These are phyloP conservation scores for Yarrowia divulgata DNA, from an alignment of 805 yeast species.

Conservation along the genomic window DNA sequence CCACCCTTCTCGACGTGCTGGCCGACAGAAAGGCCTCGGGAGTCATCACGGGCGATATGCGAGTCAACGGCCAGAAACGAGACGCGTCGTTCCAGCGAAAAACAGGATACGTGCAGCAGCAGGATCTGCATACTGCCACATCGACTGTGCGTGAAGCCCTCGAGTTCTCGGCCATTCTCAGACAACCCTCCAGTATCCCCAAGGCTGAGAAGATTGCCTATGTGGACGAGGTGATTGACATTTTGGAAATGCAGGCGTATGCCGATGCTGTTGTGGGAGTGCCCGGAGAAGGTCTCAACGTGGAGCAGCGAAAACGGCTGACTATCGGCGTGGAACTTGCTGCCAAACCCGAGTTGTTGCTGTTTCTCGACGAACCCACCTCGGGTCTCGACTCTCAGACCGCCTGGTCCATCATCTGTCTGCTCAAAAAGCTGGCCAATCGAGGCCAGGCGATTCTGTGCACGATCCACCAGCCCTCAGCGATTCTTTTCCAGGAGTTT, in stretches of 20 bases:
- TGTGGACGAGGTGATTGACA: constrained; percentile 68
- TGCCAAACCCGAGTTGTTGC: constrained; percentile 66
- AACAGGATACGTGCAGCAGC: constrained; percentile 80
- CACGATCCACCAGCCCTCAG: constrained; percentile 89
- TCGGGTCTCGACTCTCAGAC: constrained; percentile 74
- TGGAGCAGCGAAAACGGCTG: constrained; percentile 67
- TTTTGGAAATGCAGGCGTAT: constrained; percentile 68
- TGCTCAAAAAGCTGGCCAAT: constrained; percentile 65
- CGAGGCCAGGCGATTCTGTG: constrained; percentile 71
- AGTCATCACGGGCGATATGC: constrained; percentile 70
- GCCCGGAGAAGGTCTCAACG: constrained; percentile 72
- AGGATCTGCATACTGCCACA: constrained; percentile 70
- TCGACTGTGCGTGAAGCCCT: constrained; percentile 82
- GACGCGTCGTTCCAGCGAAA: constrained; percentile 69
- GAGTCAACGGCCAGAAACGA: constrained; percentile 68
- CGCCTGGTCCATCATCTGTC: constrained; percentile 69
- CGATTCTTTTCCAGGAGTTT: constrained; percentile 75
- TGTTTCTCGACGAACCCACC: constrained; percentile 72
- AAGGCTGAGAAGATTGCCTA: constrained; percentile 65
- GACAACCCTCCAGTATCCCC: constrained; percentile 65
- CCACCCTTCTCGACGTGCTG: constrained; percentile 74
- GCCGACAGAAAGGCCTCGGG: constrained; percentile 78
- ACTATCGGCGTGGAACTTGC: constrained; percentile 73
- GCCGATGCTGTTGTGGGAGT: constrained; percentile 79
- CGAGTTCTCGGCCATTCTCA: constrained; percentile 67